phyloP scores from a whole-genome alignment of 1,284 basidiomycete genomes.

The Heterobasidion irregulare region DNA sequence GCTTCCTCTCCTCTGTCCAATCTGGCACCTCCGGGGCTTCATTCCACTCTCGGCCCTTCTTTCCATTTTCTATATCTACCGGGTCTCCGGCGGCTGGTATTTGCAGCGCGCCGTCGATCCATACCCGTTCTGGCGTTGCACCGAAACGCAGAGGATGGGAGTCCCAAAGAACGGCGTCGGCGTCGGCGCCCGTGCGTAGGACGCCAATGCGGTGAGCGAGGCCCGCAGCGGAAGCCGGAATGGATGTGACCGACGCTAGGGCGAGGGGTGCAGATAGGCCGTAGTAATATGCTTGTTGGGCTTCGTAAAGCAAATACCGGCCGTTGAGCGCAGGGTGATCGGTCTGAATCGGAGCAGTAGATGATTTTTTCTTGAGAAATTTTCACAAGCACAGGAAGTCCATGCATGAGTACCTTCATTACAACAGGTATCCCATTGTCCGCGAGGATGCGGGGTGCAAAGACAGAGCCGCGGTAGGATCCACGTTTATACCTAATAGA shows the following conservation, averaged over 20 bases:
- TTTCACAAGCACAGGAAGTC: constrained; percentile 30
- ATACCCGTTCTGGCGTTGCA: constrained; percentile 69
- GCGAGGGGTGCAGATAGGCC: too few relatives aligned
- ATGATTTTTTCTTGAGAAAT: constrained; percentile 55
- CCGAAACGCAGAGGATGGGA: constrained; percentile 75
- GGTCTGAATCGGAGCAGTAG: constrained; percentile 33
- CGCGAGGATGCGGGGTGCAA: constrained; percentile 72
- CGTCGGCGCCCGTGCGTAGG: constrained; percentile 50
- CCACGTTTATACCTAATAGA: constrained; percentile 74
- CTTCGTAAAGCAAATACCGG: constrained; percentile 75
- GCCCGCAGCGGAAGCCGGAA: constrained; percentile 72
- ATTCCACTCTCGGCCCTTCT: constrained; percentile 27
- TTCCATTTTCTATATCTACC: constrained; percentile 20
- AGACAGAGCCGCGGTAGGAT: constrained; percentile 80
- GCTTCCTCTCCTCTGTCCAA: too few relatives aligned
- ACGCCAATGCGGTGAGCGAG: constrained; percentile 78
- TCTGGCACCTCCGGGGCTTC: constrained; percentile 12
- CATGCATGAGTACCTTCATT: constrained; percentile 50
- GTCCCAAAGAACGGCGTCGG: constrained; percentile 66
- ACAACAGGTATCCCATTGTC: constrained; percentile 70
- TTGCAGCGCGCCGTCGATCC: constrained; percentile 66
- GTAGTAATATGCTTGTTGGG: constrained; percentile 45
- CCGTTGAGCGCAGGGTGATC: constrained; percentile 74
- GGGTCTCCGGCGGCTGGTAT: constrained; percentile 39
- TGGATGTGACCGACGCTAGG: constrained; percentile 74